Evolutionary conservation across 257 asterid species (phyloP).

Genomic region (Henckelia pumila): DNA sequence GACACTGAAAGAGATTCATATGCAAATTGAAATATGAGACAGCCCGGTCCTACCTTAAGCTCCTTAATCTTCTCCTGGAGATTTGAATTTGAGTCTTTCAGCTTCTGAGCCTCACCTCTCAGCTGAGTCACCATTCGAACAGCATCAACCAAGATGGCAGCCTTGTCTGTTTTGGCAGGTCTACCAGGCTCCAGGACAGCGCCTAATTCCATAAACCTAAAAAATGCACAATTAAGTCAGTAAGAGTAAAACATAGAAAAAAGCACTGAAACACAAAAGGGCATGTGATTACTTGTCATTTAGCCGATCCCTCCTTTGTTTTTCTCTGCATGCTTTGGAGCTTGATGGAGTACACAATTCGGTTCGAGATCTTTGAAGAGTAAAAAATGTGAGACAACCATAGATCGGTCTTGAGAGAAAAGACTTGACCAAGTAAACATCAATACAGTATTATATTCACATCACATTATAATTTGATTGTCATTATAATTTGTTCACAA

Average conservation of each 20-base stretch:
- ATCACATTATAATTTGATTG: background rate
- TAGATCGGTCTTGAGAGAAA: background rate
- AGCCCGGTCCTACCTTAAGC: constrained; percentile 48
- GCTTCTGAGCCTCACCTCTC: constrained; percentile 64
- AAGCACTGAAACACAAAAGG: constrained; percentile 15
- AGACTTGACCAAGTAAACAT: background rate
- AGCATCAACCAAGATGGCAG: constrained; percentile 65
- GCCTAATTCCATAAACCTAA: constrained; percentile 66
- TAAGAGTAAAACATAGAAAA: constrained; percentile 3
- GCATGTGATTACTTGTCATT: constrained; percentile 54
- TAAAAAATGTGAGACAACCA: constrained; percentile 5
- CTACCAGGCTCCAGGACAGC: constrained; percentile 77
- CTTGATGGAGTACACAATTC: constrained; percentile 54
- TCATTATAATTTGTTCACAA: too few relatives aligned
- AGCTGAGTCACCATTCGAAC: constrained; percentile 67
- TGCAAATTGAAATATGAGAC: background rate
- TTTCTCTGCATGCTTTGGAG: constrained; percentile 82
- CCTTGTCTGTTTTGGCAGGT: constrained; percentile 70
- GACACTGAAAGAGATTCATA: background rate
- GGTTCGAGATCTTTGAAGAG: constrained; percentile 44
- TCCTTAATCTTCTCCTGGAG: constrained; percentile 73
- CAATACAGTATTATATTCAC: background rate
- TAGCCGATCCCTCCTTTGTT: constrained; percentile 65
- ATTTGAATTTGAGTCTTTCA: constrained; percentile 53
- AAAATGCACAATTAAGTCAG: constrained; percentile 13